These are phyloP conservation scores for Aurifilum marmelostoma DNA, from an alignment of 2,329 filamentous ascomycete species.

Conservation along the genomic window DNA sequence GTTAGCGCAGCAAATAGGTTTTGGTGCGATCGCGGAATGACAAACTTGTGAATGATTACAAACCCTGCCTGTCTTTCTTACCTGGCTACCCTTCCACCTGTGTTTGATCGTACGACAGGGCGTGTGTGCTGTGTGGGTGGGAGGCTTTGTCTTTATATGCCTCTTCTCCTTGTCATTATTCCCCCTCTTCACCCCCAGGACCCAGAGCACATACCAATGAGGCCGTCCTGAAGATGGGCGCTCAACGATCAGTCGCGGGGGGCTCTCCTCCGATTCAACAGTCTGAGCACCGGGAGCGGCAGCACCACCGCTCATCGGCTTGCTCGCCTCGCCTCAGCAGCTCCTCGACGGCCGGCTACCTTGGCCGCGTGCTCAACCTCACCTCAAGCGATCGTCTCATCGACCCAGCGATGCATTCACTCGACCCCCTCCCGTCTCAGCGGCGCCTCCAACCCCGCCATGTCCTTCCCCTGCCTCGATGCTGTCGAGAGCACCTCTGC, in stretches of 20 bases:
- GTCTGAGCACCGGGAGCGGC: neutral
- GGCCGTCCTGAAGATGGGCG: neutral
- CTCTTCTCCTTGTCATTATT: neutral
- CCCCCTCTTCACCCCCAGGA: neutral
- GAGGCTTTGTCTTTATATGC: neutral
- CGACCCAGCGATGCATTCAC: slow-evolving; percentile 31
- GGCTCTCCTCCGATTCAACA: slow-evolving; percentile 29
- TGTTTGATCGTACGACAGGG: slow-evolving; percentile 1
- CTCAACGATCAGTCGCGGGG: slow-evolving; percentile 28
- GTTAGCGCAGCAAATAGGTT: neutral
- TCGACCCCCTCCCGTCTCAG: slow-evolving; percentile 31
- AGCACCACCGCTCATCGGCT: neutral
- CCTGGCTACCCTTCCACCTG: neutral
- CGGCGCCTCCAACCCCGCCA: slow-evolving; percentile 75
- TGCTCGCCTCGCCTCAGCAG: slow-evolving; percentile 11
- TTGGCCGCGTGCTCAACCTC: neutral
- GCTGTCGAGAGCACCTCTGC: slow-evolving; percentile 79
- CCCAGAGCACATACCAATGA: neutral
- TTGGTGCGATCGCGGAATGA: slow-evolving; percentile 9
- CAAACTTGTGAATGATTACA: neutral
- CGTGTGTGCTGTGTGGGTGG: neutral
- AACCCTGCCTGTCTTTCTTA: neutral
- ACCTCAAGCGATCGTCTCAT: neutral
- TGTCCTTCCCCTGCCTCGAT: slow-evolving; percentile 89
- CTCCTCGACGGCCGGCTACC: neutral